Evolutionary conservation across 345 rosid genomes (phyloP).

Genomic region (Acer negundo): DNA sequence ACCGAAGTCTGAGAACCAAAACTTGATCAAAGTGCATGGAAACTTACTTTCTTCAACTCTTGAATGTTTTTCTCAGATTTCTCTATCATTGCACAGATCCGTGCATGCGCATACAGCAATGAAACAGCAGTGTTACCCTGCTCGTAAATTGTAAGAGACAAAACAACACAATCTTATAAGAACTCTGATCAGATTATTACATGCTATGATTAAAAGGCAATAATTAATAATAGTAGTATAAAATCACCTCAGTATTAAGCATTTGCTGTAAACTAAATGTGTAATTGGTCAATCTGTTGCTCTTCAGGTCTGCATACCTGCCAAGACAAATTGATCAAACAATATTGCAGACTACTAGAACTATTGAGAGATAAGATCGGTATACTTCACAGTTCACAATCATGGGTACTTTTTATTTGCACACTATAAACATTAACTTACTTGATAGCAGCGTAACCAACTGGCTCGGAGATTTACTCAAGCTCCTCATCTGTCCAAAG

Average conservation of each 20-base stretch:
- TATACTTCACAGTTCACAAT: too few relatives aligned
- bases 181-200: too few relatives aligned
- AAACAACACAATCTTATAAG: background rate
- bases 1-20: too few relatives aligned
- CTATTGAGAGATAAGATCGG: too few relatives aligned
- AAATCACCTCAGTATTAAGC: slow-evolving; percentile 81
- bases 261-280: slow-evolving; percentile 77
- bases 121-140: slow-evolving; percentile 99
- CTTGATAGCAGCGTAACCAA: slow-evolving; percentile 98
- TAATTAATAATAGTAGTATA: background rate
- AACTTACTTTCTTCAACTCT: slow-evolving; percentile 76
- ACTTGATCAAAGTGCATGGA: background rate
- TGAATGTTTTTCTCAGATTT: slow-evolving; percentile 82
- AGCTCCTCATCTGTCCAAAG: slow-evolving; percentile 80
- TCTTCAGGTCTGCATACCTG: slow-evolving; percentile 93
- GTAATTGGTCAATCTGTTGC: slow-evolving; percentile 76
- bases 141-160: slow-evolving; percentile 18
- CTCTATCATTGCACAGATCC: slow-evolving; percentile 94
- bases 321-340: slow-evolving; percentile 14
- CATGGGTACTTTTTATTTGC: background rate
- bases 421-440: slow-evolving; percentile 36
- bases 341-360: background rate
- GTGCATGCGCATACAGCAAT: slow-evolving; percentile 96
- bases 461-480: slow-evolving; percentile 86
- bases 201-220: background rate